phyloP scores from a whole-genome alignment of 2,329 filamentous ascomycete species.

The Phialophora expanda region DNA sequence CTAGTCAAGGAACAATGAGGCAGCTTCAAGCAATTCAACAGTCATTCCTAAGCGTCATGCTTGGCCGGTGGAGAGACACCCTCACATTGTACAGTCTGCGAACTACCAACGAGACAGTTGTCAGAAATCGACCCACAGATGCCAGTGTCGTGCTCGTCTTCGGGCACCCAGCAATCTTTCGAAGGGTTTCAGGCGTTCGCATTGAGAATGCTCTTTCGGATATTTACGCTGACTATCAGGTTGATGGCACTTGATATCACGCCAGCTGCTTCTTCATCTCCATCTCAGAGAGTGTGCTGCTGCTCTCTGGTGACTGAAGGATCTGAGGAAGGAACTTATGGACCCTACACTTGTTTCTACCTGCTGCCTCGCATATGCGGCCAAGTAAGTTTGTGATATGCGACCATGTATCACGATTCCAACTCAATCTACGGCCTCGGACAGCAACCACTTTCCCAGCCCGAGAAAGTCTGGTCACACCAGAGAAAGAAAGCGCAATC shows the following conservation, averaged over 20 bases:
- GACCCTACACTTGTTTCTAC: background rate
- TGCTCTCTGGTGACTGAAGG: background rate
- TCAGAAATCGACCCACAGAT: background rate
- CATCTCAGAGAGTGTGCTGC: background rate
- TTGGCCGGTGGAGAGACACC: background rate
- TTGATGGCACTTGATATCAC: background rate
- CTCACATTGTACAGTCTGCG: too few species aligned
- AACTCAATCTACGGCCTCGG: background rate
- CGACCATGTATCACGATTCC: background rate
- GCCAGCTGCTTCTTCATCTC: background rate
- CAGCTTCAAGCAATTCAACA: background rate
- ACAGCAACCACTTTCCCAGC: background rate
- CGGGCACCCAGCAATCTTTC: background rate
- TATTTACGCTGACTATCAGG: background rate
- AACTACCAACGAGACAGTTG: background rate
- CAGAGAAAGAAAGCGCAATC: background rate
- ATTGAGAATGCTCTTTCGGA: background rate
- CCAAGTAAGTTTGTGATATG: conserved; percentile 1
- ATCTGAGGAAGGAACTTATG: background rate
- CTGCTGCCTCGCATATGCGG: background rate
- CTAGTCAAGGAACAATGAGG: background rate
- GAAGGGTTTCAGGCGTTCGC: background rate
- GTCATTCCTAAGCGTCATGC: background rate
- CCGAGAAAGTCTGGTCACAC: background rate
- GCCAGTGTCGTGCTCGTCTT: background rate